Base-by-base conservation (phyloP, 345 rosid species). In the Acer yangbiense region DNA sequence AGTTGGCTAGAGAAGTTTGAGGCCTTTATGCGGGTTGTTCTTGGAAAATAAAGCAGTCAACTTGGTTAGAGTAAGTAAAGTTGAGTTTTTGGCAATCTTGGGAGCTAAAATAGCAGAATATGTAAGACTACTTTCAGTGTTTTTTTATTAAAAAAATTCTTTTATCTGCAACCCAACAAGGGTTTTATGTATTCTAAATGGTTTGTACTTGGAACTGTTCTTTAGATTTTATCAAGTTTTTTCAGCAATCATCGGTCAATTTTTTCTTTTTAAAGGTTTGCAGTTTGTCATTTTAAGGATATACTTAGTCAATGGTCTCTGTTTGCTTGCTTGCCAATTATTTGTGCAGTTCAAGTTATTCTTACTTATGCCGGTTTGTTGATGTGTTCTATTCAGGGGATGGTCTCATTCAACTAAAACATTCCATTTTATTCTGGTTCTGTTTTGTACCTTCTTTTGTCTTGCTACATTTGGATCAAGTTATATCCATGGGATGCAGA, bases 361-460 rank as follows among this genome's bases (percentile, higher is more conserved):
- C 77, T 64, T 55, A 14, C 20, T 4, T 73, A 20, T 61, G 60
- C 20, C 64, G 7, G 9, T 76, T 78, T 52, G 72, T 65, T 55
- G 65, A 77, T 68, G 65, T 71, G 79, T 54, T 83, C 77, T 52
- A 67, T 87, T 69, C 96, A 89, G 94, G 94, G 85, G 80, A 60
- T 76, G 82, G 75, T 79, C 77, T 81, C 76, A 55, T 68, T 81
- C 78, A 61, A 84, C 81, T 66, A 86, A 77, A 83, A 82, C 84
- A 72, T 82, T 86, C 72, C 81, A 63, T 68, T 48, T 85, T 69
- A 71, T 88, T 80, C 81, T 86, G 83, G 84, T 91, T 74, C 86
- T 91, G 44, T 88, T 87, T 61, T 89, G 89, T 84, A 71, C 86
- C 66, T 65, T 86, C 78, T 91, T 90, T 76, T 81, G 81, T 72